Evolutionary conservation across 192 early-diverging fungal genomes (phyloP).

Genomic region (Coemansia sp.): DNA sequence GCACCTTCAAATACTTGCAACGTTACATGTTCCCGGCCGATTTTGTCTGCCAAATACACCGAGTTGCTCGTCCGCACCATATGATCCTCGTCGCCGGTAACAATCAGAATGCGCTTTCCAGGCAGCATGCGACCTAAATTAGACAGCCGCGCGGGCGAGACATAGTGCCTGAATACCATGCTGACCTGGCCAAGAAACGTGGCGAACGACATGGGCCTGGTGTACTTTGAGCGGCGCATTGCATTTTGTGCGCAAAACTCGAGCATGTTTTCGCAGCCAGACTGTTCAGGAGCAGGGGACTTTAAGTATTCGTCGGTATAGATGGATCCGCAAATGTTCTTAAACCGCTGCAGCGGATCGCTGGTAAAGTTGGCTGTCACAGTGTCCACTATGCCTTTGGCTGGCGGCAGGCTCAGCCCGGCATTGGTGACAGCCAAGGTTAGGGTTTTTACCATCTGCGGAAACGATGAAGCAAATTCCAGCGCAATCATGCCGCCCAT

Average conservation of each 20-base stretch:
- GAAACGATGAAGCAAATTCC: constrained; percentile 61
- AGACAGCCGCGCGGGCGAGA: constrained; percentile 31
- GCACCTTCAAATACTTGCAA: constrained; percentile 39
- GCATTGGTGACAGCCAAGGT: constrained; percentile 45
- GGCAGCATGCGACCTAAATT: constrained; percentile 28
- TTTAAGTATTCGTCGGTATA: constrained; percentile 33
- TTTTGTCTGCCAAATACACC: constrained; percentile 32
- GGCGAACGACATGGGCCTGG: constrained; percentile 37
- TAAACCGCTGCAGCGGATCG: constrained; percentile 37
- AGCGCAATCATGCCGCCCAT: constrained; percentile 87
- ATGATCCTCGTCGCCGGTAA: constrained; percentile 45
- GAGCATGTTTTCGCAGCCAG: constrained; percentile 35
- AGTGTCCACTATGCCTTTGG: constrained; percentile 32
- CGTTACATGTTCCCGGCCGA: constrained; percentile 37
- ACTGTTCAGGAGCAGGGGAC: constrained; percentile 29
- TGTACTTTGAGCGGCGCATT: constrained; percentile 34
- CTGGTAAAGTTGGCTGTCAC: constrained; percentile 27
- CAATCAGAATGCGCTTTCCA: constrained; percentile 40
- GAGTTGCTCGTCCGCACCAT: constrained; percentile 46
- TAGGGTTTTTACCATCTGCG: constrained; percentile 55
- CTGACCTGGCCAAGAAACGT: constrained; percentile 40
- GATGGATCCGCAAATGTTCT: constrained; percentile 34
- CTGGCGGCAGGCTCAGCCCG: constrained; percentile 33
- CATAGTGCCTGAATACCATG: constrained; percentile 46
- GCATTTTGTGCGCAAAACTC: constrained; percentile 35